Conservation (phyloP, 2,329 filamentous ascomycete species). For the Metarhizium sp. region DNA sequence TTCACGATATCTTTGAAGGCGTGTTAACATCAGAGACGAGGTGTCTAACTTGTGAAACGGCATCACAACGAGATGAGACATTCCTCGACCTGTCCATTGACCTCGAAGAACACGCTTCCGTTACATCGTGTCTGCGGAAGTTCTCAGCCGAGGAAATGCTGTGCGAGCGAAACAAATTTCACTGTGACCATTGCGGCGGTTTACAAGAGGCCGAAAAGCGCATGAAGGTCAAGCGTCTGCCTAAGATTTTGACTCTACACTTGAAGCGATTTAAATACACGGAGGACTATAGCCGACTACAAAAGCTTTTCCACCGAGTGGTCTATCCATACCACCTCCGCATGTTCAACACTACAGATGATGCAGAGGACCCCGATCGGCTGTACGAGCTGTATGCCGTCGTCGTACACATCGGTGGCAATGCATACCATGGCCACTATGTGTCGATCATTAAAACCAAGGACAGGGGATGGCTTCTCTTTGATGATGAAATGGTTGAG, state of each 20-base stretch:
- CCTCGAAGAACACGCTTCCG: constrained; percentile 87
- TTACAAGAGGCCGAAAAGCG: constrained; percentile 96
- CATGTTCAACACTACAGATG: constrained; percentile 94
- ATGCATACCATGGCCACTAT: constrained; percentile 95
- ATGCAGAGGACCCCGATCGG: constrained; percentile 85
- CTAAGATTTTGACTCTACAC: constrained; percentile 84
- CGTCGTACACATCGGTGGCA: constrained; percentile 92
- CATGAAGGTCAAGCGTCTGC: constrained; percentile 97
- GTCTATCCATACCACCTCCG: constrained; percentile 95
- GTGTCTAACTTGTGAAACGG: constrained; percentile 91
- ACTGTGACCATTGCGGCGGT: constrained; percentile 94
- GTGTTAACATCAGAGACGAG: constrained; percentile 91
- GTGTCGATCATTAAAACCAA: constrained; percentile 97
- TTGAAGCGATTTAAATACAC: constrained; percentile 98
- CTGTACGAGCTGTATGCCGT: constrained; percentile 96
- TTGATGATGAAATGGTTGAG: constrained; percentile 98
- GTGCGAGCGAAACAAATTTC: constrained; percentile 96
- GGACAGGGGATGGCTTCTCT: constrained; percentile 89
- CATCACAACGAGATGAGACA: constrained; percentile 89
- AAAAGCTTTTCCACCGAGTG: constrained; percentile 94
- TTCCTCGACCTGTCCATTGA: constrained; percentile 96
- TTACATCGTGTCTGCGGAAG: constrained; percentile 88
- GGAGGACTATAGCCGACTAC: constrained; percentile 83
- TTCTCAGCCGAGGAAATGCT: constrained; percentile 99
- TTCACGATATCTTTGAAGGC: constrained; percentile 95